Base-by-base conservation (phyloP, 768 basidiomycete genomes). In the Podaxis pistillaris region DNA sequence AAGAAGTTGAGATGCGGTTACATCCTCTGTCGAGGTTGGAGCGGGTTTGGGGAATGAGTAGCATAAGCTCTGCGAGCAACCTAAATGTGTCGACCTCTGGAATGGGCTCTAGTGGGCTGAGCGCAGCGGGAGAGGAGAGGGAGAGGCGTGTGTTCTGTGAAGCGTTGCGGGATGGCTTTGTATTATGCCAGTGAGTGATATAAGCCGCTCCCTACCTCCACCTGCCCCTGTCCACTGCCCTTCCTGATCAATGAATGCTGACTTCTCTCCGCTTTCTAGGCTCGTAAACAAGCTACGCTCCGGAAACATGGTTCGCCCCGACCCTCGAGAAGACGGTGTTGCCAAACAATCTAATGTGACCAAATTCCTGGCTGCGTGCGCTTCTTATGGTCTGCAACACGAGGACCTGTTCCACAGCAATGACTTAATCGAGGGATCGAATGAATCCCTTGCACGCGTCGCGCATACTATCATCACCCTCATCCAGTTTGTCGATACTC, bases 141-240 rank as follows among this genome's bases (percentile, higher is more conserved):
- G 91, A 95, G 74, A 77, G 89, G 65, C 81, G 79, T 58, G 72
- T 85, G 36, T 96, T 95, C 68, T 78, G 81, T 37, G 91, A 94
- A 58, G 86, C 90, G 0, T 71, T 96, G 60, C 76, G 86, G 68
- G 94, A 96, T 76, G 94, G 94, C 1, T 90, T 87, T 72, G 84
- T 96, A 22, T 81, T 96, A 24, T 95, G 94, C 86, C 88, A 92
- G 94, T 96, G 70, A 77, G 94, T 87, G 28, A 59, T 50, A 22
- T 58, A 38, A 65, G 56, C 44, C 47, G 62, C 19, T 28, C 66
- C 60, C 62, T n/a, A 40, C 52, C 51, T 24, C 36, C 55, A 30
- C 19, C 58, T 54, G 47, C 33, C 59, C 46, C 62, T 37, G 49
- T 24, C 49, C 49, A 12, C n/a, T 38, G 13, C 12, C 26, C 40